Conservation (phyloP, 1,284 basidiomycete species). For the Puccinia polysora region DNA sequence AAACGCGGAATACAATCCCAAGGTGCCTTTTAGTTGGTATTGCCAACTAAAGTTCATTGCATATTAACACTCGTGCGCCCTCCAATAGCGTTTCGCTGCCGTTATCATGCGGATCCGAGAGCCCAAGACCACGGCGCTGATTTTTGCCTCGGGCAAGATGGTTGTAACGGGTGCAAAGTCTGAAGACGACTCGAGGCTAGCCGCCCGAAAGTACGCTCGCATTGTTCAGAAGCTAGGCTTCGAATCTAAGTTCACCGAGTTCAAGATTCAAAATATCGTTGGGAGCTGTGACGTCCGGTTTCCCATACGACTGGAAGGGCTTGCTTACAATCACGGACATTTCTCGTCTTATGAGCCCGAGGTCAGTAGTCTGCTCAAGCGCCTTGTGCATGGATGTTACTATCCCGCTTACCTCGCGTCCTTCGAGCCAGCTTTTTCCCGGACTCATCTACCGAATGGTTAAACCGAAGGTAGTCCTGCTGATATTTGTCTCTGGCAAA, state of each 20-base stretch:
- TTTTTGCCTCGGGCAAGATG: constrained; percentile 99
- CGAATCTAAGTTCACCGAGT: constrained; percentile 98
- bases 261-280: constrained; percentile 99
- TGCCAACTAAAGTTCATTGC: constrained; percentile 14
- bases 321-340: constrained; percentile 96
- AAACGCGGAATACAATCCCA: constrained; percentile 99
- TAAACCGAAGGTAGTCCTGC: constrained; percentile 96
- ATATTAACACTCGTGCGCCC: neutral
- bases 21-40: constrained; percentile 64
- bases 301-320: constrained; percentile 94
- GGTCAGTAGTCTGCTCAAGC: constrained; percentile 58
- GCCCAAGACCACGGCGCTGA: constrained; percentile 97
- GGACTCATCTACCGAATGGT: constrained; percentile 99
- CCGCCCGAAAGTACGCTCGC: constrained; percentile 96
- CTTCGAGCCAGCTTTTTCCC: constrained; percentile 73
- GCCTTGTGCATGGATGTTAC: constrained; percentile 46
- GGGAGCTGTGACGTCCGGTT: constrained; percentile 99
- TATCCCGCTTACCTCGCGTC: constrained; percentile 47
- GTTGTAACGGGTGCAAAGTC: constrained; percentile 99
- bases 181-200: constrained; percentile 93
- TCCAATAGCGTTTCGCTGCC: constrained; percentile 88
- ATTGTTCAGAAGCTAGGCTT: constrained; percentile 99
- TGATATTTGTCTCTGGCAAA: constrained; percentile 99
- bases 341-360: constrained; percentile 98
- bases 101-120: constrained; percentile 99